Conservation (phyloP, 2,329 filamentous ascomycete genomes). For the Monilinia fructicola region DNA sequence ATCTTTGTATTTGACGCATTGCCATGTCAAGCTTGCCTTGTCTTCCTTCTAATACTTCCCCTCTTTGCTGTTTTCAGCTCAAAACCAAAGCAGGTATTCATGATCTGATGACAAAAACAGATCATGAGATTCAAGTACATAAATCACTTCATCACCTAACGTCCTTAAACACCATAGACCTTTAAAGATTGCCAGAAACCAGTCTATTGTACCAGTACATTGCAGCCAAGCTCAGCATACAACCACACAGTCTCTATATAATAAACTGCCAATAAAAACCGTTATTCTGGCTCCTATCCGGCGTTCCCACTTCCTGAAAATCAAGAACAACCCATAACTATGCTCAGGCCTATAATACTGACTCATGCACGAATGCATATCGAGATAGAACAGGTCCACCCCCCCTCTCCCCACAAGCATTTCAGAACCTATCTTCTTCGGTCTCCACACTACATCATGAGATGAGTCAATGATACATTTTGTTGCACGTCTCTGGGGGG, state of each 20-base stretch:
- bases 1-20: accelerated
- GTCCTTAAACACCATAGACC: too few relatives aligned
- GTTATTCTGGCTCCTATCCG: too few relatives aligned
- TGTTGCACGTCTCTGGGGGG: neutral
- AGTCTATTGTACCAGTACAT: too few relatives aligned
- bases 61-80: neutral
- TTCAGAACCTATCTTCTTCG: neutral
- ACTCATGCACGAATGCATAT: neutral
- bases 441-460: neutral
- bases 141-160: too few relatives aligned
- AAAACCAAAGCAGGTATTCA: neutral
- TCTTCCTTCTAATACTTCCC: neutral
- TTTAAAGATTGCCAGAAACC: too few relatives aligned
- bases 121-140: too few relatives aligned
- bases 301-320: neutral
- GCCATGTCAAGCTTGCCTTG: neutral
- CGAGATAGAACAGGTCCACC: neutral
- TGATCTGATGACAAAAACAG: neutral
- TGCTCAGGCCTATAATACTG: neutral
- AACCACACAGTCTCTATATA: too few relatives aligned
- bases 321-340: neutral
- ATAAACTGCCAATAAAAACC: too few relatives aligned
- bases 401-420: neutral
- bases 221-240: too few relatives aligned
- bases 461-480: neutral